These are phyloP conservation scores for Botryotinia narcissicola DNA, from an alignment of 2,329 filamentous ascomycete genomes.

Conservation along the genomic window DNA sequence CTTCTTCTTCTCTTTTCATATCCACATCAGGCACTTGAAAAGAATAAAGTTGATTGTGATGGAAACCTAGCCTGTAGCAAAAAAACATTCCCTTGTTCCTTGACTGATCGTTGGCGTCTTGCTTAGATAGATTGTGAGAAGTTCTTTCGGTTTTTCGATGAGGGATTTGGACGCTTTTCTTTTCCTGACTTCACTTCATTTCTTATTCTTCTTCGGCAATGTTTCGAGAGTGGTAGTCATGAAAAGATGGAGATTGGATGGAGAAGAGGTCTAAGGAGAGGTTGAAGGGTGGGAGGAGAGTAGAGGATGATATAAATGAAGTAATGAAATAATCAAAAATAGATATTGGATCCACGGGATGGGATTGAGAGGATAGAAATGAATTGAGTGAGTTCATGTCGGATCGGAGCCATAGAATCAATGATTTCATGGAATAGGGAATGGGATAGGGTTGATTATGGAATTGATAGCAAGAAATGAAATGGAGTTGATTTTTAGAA, in stretches of 20 bases:
- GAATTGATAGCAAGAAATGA: background rate
- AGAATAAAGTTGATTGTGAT: background rate
- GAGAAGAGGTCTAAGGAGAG: background rate
- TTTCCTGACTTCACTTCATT: slow-evolving; percentile 7
- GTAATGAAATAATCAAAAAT: slow-evolving; percentile 2
- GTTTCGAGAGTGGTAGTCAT: background rate
- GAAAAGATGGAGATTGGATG: too few relatives aligned
- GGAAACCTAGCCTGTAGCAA: background rate
- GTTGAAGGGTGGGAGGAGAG: background rate
- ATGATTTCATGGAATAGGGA: background rate
- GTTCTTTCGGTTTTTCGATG: slow-evolving; percentile 11
- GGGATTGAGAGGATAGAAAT: background rate
- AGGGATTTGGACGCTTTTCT: background rate
- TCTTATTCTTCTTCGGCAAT: background rate
- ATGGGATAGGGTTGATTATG: background rate
- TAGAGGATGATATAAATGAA: background rate
- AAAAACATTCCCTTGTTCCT: background rate
- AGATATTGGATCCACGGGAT: slow-evolving; percentile 8
- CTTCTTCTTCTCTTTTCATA: background rate
- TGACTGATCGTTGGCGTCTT: slow-evolving; percentile 21
- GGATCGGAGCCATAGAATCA: background rate
- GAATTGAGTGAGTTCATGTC: background rate
- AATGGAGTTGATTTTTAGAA: background rate
- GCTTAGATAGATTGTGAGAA: slow-evolving; percentile 22
- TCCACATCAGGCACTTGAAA: slow-evolving; percentile 2